Base-by-base conservation (phyloP, 257 asterid species). In the Ilex aquifolium region DNA sequence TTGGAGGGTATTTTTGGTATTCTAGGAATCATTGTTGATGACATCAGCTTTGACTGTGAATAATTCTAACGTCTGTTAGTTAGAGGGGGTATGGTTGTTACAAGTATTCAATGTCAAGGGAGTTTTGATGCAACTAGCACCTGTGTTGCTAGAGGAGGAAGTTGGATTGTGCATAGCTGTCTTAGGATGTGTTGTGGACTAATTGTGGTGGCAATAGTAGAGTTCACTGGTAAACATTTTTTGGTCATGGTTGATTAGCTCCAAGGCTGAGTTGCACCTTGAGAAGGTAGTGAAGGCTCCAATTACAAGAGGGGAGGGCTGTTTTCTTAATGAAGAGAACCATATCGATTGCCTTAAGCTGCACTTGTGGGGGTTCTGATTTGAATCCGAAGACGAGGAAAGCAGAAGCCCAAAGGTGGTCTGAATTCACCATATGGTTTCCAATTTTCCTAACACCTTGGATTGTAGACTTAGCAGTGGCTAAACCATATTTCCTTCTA, bases 351-450 rank as follows among this genome's bases (percentile, higher is more conserved):
- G 98, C 79, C 76, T 84, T 88, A 59, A 91, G 95, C 70, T 82
- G 90, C 27, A 88, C 94, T 0, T 79, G 53, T 0, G 95, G 94
- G 42, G 95, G 87, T 50, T 91, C 96, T 0, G 93, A 79, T 65
- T 82, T 85, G 88, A 83, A 90, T 6, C 98, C 96, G 8, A 88
- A 86, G 1, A 88, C 87, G 2, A 85, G 88, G 74, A 91, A 88
- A 0, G 90, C 89, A 27, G 91, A 77, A 0, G 95, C 86, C 96
- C 94, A 91, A 27, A 82, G 76, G 55, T 91, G 97, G 71, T 84
- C 90, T 3, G 81, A 60, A 12, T 78, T 82, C 21, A 73, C 16
- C 3, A 51, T 0, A 0, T 88, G 73, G 31, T 78, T 87, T 61
- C 86, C 86, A 16, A 52, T 60, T 68, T 72, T 86, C 56, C 87